These are phyloP conservation scores for Saccharomycopsis fodiens DNA, from an alignment of 805 yeast species.

Conservation along the genomic window DNA sequence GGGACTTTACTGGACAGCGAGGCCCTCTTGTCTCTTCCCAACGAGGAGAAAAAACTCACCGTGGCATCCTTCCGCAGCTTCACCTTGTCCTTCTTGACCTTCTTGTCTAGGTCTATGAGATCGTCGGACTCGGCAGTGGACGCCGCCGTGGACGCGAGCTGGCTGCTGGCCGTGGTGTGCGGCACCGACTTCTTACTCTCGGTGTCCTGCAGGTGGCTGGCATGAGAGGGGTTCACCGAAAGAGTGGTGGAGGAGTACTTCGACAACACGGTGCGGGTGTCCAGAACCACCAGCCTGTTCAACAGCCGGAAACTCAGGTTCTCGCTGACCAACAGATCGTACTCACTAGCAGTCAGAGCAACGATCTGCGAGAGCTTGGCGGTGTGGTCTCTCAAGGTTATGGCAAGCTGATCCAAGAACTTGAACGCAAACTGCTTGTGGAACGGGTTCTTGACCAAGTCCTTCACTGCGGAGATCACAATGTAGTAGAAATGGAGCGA, in stretches of 20 bases:
- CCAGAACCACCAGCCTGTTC: background rate
- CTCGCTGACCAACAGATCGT: conserved; percentile 12
- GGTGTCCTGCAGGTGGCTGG: background rate
- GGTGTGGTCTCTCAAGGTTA: conserved; percentile 16
- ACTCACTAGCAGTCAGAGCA: conserved; percentile 16
- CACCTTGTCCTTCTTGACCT: background rate
- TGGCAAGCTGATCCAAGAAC: conserved; percentile 16
- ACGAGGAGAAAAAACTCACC: conserved; percentile 6
- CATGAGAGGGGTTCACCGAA: background rate
- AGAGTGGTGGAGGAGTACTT: conserved; percentile 12
- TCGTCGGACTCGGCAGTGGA: background rate
- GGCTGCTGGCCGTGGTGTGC: background rate
- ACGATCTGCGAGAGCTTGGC: conserved; percentile 15
- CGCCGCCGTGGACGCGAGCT: background rate
- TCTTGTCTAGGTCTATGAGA: background rate
- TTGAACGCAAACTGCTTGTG: conserved; percentile 15
- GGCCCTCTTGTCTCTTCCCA: conserved; percentile 2
- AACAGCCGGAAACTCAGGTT: conserved; percentile 8
- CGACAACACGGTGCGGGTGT: conserved; percentile 8
- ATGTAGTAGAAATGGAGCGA: conserved; percentile 16
- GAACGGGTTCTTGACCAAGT: conserved; percentile 12
- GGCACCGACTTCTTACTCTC: background rate
- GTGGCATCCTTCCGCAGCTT: conserved; percentile 9
- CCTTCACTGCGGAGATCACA: conserved; percentile 10
- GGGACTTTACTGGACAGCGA: background rate